These are phyloP conservation scores for Brettanomyces custersianus DNA, from an alignment of 805 yeast genomes.

Conservation along the genomic window DNA sequence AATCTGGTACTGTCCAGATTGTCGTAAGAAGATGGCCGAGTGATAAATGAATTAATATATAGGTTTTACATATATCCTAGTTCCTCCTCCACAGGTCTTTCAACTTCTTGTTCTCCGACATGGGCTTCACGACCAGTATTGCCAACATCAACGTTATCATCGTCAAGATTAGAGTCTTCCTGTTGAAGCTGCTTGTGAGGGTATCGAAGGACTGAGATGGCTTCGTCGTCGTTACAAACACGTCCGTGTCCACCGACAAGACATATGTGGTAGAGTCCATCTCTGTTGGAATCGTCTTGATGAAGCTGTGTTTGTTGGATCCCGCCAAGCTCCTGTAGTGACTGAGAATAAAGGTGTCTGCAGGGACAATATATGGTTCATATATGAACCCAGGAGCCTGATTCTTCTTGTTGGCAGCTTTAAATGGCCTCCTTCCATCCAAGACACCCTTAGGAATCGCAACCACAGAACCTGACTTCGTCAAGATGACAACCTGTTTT, in stretches of 20 bases:
- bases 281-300: constrained; percentile 49
- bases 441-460: constrained; percentile 63
- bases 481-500: constrained; percentile 52
- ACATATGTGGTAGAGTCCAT: constrained; percentile 77
- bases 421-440: constrained; percentile 60
- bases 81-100: constrained; percentile 38
- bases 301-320: constrained; percentile 14
- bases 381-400: constrained; percentile 53
- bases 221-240: constrained; percentile 66
- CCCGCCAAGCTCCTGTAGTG: constrained; percentile 38
- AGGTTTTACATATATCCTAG: background rate
- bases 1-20: constrained; percentile 93
- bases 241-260: constrained; percentile 57
- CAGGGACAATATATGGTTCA: constrained; percentile 48
- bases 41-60: too few relatives aligned
- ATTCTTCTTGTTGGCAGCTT: constrained; percentile 39
- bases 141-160: constrained; percentile 40
- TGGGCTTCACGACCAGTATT: constrained; percentile 45
- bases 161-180: constrained; percentile 51
- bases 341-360: constrained; percentile 39
- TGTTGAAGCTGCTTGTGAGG: constrained; percentile 60
- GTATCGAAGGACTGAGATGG: constrained; percentile 84
- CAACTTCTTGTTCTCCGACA: constrained; percentile 45
- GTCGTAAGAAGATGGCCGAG: constrained; percentile 31
- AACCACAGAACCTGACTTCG: constrained; percentile 53